Evolutionary conservation across 306 rosid genomes (phyloP), one percentile per base, ranked within the genome.

Genomic region (Rosa multiflora): DNA sequence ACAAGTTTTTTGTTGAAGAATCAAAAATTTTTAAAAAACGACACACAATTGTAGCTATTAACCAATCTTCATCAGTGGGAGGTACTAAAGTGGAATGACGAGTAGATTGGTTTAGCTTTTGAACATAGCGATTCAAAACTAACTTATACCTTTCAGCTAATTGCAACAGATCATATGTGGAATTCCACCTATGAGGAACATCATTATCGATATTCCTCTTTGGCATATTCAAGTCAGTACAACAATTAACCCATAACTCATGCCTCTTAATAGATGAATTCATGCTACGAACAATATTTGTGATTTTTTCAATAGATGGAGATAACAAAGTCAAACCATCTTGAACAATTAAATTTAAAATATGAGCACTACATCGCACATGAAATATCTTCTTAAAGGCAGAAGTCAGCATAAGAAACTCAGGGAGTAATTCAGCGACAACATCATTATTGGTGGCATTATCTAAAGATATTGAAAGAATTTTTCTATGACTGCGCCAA

Each of bases 131-230:
- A 68, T 68, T 37, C 48, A 68, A 40, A 39, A 37, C 32, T 1
- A 14, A 21, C 42, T 68, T 68, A 68, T 68, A 68, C 18, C 6
- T 23, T 15, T 35, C 1, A 6, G 51, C 73, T 5, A 40, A n/a
- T 10, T 68, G 23, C 42, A 68, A 42, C 73, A 68, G 2, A 40
- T 14, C 32, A 68, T 8, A 47, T 8, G 51, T 47, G 13, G 13
- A 47, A 42, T 42, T 68, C 73, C 51, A 68, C 48, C 26, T 40
- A 68, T 40, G 52, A 40, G 52, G 73, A 39, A 68, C 59, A 68
- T 68, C 73, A 40, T 15, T 40, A 7, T 40, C 23, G 10, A 68
- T 68, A 37, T 68, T 40, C 37, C 10, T 68, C 23, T 10, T 40
- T 13, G 40, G 11, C 23, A 39, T 35, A 17, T 15, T 20, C 8